phyloP scores from a whole-genome alignment of 176 grass and related monocot species.

The Oryza glaberrima region DNA sequence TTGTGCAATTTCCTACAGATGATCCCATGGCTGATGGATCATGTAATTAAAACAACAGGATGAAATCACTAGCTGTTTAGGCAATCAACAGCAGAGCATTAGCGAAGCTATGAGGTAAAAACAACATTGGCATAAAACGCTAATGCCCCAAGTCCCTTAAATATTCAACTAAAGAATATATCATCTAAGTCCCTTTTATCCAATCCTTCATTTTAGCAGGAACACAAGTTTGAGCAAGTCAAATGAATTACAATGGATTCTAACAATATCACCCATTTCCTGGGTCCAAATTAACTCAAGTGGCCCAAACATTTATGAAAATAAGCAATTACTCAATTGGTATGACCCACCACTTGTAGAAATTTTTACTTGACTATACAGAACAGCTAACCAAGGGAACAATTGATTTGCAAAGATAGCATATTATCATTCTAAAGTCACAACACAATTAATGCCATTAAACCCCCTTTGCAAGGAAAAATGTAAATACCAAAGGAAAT shows the following conservation, averaged over 20 bases:
- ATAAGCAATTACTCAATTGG: background rate
- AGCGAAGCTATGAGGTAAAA: background rate
- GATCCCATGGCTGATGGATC: background rate
- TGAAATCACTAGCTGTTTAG: background rate
- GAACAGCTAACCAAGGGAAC: background rate
- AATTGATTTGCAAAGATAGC: background rate
- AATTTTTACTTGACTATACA: background rate
- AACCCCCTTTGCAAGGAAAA: conserved; percentile 17
- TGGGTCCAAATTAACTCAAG: conserved; percentile 4
- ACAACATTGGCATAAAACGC: background rate
- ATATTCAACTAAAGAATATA: background rate
- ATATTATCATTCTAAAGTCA: background rate
- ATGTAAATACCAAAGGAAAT: conserved; percentile 1
- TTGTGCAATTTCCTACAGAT: background rate
- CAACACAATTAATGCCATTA: background rate
- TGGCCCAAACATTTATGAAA: conserved; percentile 7
- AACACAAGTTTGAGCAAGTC: background rate
- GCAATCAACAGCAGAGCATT: background rate
- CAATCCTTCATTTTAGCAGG: conserved; percentile 1
- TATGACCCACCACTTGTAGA: background rate
- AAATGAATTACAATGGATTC: background rate
- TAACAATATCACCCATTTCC: background rate
- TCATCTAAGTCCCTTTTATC: background rate
- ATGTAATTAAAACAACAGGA: background rate
- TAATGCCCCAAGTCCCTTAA: background rate